These are phyloP conservation scores for Platanthera zijinensis DNA, from an alignment of 106 monocot species.

Conservation along the genomic window DNA sequence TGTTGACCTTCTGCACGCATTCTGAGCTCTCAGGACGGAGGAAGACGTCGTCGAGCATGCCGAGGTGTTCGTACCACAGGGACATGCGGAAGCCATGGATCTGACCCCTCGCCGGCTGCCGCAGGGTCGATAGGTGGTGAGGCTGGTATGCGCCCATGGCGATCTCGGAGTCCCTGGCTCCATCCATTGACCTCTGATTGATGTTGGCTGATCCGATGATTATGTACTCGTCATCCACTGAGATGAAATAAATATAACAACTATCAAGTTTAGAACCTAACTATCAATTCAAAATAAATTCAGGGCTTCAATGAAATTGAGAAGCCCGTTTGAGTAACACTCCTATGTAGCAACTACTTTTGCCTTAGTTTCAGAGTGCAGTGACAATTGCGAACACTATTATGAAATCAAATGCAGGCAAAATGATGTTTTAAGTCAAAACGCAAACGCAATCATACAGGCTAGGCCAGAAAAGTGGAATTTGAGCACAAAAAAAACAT, in stretches of 20 bases:
- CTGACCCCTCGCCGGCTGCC: constrained; percentile 25
- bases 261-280: not conserved
- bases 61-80: constrained; percentile 46
- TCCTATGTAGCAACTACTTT: too few relatives aligned
- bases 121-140: constrained; percentile 17
- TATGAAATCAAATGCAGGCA: too few relatives aligned
- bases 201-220: constrained; percentile 56
- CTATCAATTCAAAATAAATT: too few relatives aligned
- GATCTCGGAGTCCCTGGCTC: constrained; percentile 44
- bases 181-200: constrained; percentile 53
- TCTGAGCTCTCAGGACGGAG: constrained; percentile 36
- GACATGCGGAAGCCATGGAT: constrained; percentile 50
- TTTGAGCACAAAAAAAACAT: too few relatives aligned
- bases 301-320: too few relatives aligned
- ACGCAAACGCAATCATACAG: too few relatives aligned
- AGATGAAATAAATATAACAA: not conserved
- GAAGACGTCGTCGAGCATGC: constrained; percentile 33
- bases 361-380: too few relatives aligned
- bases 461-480: too few relatives aligned
- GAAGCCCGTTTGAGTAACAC: too few relatives aligned
- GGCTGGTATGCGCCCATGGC: constrained; percentile 57
- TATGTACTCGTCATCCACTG: constrained; percentile 62
- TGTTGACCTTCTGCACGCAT: constrained; percentile 40
- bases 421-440: too few relatives aligned
- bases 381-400: too few relatives aligned